phyloP scores from a whole-genome alignment of 2,329 filamentous ascomycete genomes.

The Aspergillus persii region DNA sequence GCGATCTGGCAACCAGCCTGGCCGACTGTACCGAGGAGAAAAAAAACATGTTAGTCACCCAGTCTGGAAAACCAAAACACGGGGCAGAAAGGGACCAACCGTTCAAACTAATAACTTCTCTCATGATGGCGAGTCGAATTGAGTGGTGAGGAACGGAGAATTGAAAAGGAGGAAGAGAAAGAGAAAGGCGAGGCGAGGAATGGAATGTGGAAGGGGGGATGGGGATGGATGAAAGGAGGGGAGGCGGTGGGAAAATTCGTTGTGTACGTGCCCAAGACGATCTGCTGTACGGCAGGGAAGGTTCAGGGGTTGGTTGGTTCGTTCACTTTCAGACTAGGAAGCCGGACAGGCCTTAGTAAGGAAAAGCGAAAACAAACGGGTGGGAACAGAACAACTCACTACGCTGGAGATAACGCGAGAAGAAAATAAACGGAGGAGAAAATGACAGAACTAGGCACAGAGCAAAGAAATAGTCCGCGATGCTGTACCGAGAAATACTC shows the following conservation, averaged over 20 bases:
- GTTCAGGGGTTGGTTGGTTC: conserved; percentile 27
- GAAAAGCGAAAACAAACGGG: conserved; percentile 10
- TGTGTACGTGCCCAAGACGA: conserved; percentile 17
- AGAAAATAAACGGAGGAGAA: conserved; percentile 19
- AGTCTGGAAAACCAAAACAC: conserved; percentile 9
- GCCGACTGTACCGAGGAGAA: conserved; percentile 66
- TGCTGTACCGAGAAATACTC: neutral
- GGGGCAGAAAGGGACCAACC: conserved; percentile 58
- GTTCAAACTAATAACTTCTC: conserved; percentile 99
- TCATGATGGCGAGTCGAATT: conserved; percentile 65
- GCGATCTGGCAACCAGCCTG: conserved; percentile 99
- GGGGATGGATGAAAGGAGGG: conserved; percentile 21
- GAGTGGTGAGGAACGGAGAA: conserved; percentile 16
- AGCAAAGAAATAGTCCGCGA: neutral
- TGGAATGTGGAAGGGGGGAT: conserved; percentile 27
- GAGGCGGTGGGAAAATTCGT: neutral
- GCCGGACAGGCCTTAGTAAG: conserved; percentile 15
- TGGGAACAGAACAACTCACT: conserved; percentile 7
- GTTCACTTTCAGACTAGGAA: conserved; percentile 25
- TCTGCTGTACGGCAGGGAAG: conserved; percentile 19
- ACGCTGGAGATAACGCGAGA: conserved; percentile 4
- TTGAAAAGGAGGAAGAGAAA: conserved; percentile 26
- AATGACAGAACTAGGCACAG: neutral
- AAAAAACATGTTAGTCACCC: conserved; percentile 23
- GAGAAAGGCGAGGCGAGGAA: conserved; percentile 12